These are phyloP conservation scores for Xylaria bambusicola DNA, from an alignment of 495 filamentous ascomycete genomes.

Conservation along the genomic window DNA sequence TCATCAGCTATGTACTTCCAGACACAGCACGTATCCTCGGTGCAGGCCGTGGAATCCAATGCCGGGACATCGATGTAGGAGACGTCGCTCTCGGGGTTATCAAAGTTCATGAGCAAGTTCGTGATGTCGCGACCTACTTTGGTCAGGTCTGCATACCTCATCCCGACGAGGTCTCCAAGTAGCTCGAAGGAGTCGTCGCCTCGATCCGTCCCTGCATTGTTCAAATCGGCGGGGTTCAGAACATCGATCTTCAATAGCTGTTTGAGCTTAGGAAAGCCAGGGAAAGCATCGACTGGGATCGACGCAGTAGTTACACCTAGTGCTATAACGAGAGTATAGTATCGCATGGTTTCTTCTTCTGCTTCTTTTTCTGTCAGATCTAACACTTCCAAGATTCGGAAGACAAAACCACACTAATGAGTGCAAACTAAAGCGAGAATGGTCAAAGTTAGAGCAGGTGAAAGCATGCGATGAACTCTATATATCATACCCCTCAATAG, in stretches of 20 bases:
- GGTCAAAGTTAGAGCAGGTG: neutral
- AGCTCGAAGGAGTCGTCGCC: constrained; percentile 18
- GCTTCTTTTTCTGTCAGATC: too few relatives aligned
- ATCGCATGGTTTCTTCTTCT: neutral
- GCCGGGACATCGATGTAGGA: constrained; percentile 2
- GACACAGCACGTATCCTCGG: constrained; percentile 34
- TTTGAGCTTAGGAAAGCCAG: constrained; percentile 4
- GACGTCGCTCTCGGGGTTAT: constrained; percentile 14
- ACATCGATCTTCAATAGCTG: constrained; percentile 13
- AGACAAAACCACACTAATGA: neutral
- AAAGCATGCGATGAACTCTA: neutral
- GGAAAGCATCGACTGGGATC: neutral
- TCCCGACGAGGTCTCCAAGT: constrained; percentile 18
- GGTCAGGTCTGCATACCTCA: neutral
- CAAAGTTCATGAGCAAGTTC: constrained; percentile 11
- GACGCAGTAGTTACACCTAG: neutral
- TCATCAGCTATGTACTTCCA: constrained; percentile 34
- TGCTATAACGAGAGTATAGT: neutral
- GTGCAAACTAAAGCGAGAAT: neutral
- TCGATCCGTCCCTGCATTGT: constrained; percentile 7
- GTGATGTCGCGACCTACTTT: constrained; percentile 14
- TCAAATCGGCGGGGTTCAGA: constrained; percentile 1
- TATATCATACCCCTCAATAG: neutral
- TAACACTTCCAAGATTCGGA: neutral
- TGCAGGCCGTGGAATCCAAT: constrained; percentile 12